Evolutionary conservation across 2,329 filamentous ascomycete species (phyloP).

Genomic region (Myriosclerotinia scirpicola): DNA sequence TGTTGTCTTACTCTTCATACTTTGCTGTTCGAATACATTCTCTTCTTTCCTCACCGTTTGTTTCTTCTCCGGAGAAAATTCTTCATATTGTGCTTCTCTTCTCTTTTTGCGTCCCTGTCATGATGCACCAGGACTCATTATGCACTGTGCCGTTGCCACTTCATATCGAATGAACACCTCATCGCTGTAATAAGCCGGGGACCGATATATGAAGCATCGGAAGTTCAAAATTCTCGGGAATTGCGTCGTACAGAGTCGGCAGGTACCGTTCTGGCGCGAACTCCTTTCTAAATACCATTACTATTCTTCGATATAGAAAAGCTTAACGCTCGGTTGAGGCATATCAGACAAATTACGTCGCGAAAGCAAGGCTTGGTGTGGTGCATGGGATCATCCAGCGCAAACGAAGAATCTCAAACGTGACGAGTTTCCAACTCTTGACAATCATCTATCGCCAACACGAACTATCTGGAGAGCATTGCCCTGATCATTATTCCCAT

Average conservation of each 20-base stretch:
- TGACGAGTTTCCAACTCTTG: constrained; percentile 15
- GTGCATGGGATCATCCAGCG: background rate
- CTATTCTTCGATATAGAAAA: background rate
- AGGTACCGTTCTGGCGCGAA: constrained; percentile 2
- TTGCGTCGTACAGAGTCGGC: constrained; percentile 13
- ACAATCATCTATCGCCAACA: background rate
- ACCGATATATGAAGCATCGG: constrained; percentile 4
- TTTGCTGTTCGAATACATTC: background rate
- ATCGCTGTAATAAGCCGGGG: constrained; percentile 2
- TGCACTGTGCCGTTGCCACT: background rate
- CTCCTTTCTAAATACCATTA: background rate
- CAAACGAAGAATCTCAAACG: constrained; percentile 20
- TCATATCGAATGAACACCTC: constrained; percentile 21
- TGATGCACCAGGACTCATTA: constrained; percentile 12
- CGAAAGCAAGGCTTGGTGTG: constrained; percentile 18
- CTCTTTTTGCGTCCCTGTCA: constrained; percentile 1
- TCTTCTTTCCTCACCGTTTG: background rate
- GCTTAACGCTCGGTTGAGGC: constrained; percentile 1
- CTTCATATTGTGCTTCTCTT: background rate
- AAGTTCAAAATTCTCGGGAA: constrained; percentile 3
- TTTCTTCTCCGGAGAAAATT: background rate
- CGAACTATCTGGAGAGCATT: constrained; percentile 4
- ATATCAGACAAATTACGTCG: constrained; percentile 16
- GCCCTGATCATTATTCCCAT: background rate
- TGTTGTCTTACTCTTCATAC: constrained; percentile 5